Base-by-base conservation (phyloP, 2,329 filamentous ascomycete genomes). In the Ploettnerulaceae sp. region DNA sequence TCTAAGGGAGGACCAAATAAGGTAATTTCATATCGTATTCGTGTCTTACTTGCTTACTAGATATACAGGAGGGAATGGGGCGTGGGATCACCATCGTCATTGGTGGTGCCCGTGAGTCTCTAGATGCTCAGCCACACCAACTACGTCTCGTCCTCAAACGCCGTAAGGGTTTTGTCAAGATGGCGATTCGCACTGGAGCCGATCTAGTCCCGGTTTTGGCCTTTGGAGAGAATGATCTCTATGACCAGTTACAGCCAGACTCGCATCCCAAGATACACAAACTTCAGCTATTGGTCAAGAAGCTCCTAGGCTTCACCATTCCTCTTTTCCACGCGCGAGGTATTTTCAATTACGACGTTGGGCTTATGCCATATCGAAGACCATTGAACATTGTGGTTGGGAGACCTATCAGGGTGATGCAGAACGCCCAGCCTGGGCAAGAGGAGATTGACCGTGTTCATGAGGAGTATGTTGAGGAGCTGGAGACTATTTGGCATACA, bases 331-430 rank as follows among this genome's bases (percentile, higher is more conserved):
- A 95, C 65, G 91, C 90, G 2, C 72, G 90, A 20, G 91, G 91
- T 9, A 83, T 97, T 31, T 95, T 97, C 70, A 98, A 98, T 67
- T 97, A 98, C 64, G 93, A 98, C 65, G 88, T 96, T 11, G 93
- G 93, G 3, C 71, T 97, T 59, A 89, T 97, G 87, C 93, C 93
- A 0, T 97, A 96, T 66, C 81, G 93, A 9, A 75, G 83, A 40
- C 84, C 89, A 8, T 72, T 98, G 49, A 93, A 97, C 62, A 80
- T 96, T 37, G 90, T 98, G 9, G 86, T 95, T 11, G 91, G 91
- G 3, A 75, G 78, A 42, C 89, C 91, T 0, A 89, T 96, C 51
- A 72, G 74, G 52, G 84, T 95, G 5, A 66, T 75, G 39, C 71
- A 75, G 51, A 69, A 74, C 15, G 70, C 77, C 25, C 79, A 81